A percentile compares a stretch with the other conserved stretches of the same genome.
Conservation (phyloP, 805 yeast species). For the Osmozyma mogii region DNA sequence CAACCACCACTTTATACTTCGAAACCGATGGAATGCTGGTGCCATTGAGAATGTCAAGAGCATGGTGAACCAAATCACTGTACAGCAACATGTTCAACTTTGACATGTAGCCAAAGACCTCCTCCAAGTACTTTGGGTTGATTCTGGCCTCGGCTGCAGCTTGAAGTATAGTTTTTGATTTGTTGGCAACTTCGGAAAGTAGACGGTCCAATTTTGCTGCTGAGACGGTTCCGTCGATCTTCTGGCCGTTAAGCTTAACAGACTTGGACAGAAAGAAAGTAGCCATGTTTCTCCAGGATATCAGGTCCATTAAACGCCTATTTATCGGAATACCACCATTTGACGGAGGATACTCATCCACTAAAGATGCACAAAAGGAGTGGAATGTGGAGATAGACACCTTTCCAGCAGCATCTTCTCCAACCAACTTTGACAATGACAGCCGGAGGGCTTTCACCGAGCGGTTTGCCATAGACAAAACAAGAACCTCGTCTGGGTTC, state of each 20-base stretch:
- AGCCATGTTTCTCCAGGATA: conserved; percentile 39
- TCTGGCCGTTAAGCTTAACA: conserved; percentile 18
- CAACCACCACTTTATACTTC: conserved; percentile 34
- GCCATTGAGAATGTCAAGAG: conserved; percentile 17
- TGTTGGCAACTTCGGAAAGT: conserved; percentile 17
- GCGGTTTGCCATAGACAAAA: conserved; percentile 61
- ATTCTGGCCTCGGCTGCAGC: conserved; percentile 19
- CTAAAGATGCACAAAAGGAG: background rate
- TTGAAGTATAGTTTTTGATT: conserved; percentile 12
- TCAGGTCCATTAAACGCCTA: conserved; percentile 41
- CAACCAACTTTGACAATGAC: conserved; percentile 25
- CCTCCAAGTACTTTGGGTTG: conserved; percentile 19
- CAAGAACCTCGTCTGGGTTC: conserved; percentile 45
- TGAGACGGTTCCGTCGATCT: conserved; percentile 17
- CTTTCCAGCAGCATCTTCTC: conserved; percentile 14
- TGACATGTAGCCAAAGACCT: conserved; percentile 22
- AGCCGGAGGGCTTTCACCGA: conserved; percentile 46
- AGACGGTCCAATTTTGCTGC: conserved; percentile 18
- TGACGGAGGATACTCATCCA: background rate
- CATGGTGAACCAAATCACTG: conserved; percentile 27
- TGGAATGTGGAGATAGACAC: background rate
- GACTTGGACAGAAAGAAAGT: conserved; percentile 28
- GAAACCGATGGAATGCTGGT: conserved; percentile 9
- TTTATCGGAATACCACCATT: too few species aligned
- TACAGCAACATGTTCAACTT: conserved; percentile 27